Evolutionary conservation across 225 moss, liverwort and hornwort species (phyloP).

Genomic region (Bryum argenteum): DNA sequence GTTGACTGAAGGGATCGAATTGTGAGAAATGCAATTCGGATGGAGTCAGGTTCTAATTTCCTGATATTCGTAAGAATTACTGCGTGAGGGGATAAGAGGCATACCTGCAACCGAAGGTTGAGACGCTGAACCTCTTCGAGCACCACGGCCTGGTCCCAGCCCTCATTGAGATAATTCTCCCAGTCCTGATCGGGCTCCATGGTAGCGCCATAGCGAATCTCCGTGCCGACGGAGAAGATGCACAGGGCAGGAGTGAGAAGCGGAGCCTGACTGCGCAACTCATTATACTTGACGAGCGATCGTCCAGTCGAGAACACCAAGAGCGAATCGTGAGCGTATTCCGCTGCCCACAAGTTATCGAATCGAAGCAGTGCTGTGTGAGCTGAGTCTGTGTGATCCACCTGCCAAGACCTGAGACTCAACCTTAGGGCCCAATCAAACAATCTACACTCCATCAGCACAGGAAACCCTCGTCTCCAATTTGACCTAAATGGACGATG

Average conservation of each 20-base stretch:
- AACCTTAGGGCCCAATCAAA: slow-evolving; percentile 27
- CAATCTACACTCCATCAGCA: background rate
- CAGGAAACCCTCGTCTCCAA: background rate
- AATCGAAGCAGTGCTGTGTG: slow-evolving; percentile 60
- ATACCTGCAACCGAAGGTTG: slow-evolving; percentile 67
- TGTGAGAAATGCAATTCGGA: too few relatives aligned
- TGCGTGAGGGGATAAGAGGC: background rate
- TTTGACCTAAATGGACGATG: slow-evolving; percentile 12
- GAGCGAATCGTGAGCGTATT: slow-evolving; percentile 68
- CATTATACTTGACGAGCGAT: slow-evolving; percentile 59
- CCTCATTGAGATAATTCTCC: slow-evolving; percentile 62
- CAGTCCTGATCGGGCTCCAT: slow-evolving; percentile 67
- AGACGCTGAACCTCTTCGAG: slow-evolving; percentile 67
- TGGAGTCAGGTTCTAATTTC: too few relatives aligned
- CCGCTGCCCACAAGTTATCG: slow-evolving; percentile 73
- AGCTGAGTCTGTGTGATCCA: slow-evolving; percentile 63
- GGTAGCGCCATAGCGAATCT: slow-evolving; percentile 69
- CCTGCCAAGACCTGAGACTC: slow-evolving; percentile 64
- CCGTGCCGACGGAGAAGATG: slow-evolving; percentile 81
- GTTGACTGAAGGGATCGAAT: too few relatives aligned
- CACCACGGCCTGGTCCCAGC: slow-evolving; percentile 71
- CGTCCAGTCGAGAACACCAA: slow-evolving; percentile 75
- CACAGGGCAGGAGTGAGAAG: slow-evolving; percentile 69
- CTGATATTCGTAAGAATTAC: too few relatives aligned
- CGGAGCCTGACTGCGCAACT: slow-evolving; percentile 59